These are phyloP conservation scores for Colletotrichum higginsianum DNA, from an alignment of 2,329 filamentous ascomycete species.

Conservation along the genomic window DNA sequence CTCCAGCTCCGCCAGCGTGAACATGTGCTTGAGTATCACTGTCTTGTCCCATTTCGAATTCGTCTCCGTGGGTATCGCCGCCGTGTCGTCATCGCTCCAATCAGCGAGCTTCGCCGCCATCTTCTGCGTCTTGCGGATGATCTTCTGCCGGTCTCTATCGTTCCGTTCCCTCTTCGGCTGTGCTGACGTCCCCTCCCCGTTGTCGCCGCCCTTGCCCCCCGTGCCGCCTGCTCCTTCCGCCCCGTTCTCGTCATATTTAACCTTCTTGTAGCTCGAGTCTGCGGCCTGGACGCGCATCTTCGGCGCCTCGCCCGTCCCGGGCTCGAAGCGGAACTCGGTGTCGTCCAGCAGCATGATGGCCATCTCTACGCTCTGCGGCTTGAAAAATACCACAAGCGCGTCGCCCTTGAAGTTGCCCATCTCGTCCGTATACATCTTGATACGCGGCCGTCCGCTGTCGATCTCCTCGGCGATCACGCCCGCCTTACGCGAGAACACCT, in stretches of 20 bases:
- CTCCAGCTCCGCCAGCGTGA: conserved; percentile 86
- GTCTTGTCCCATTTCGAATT: conserved; percentile 78
- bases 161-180: conserved; percentile 51
- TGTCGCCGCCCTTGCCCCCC: conserved; percentile 43
- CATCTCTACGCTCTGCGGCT: conserved; percentile 91
- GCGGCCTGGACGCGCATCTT: conserved; percentile 87
- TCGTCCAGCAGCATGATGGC: conserved; percentile 87
- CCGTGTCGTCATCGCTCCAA: conserved; percentile 92
- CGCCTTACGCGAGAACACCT: conserved; percentile 86
- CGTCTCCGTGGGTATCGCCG: conserved; percentile 60
- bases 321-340: conserved; percentile 80
- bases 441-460: conserved; percentile 87
- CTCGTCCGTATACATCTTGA: conserved; percentile 92
- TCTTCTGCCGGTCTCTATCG: conserved; percentile 85
- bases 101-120: conserved; percentile 92
- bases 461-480: conserved; percentile 96
- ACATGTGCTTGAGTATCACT: conserved; percentile 93
- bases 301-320: conserved; percentile 66
- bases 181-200: conserved; percentile 56
- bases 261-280: conserved; percentile 92
- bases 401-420: conserved; percentile 93
- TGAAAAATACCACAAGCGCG: conserved; percentile 93
- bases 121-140: conserved; percentile 92
- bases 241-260: conserved; percentile 73
- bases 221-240: conserved; percentile 41